Conservation (phyloP, 495 filamentous ascomycete species). For the Cryomyces antarcticus region DNA sequence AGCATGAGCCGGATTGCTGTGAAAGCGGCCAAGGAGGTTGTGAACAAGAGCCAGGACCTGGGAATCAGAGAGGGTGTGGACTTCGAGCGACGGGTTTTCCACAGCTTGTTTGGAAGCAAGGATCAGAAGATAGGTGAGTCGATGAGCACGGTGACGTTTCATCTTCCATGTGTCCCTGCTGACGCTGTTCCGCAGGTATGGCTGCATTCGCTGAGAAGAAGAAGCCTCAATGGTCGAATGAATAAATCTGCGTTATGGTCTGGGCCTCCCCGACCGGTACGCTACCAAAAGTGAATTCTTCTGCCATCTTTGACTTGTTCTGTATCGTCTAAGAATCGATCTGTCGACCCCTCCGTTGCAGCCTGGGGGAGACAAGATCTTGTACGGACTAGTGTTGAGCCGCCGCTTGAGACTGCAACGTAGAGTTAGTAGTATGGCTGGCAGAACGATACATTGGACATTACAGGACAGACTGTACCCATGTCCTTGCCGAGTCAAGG, state of each 20-base stretch:
- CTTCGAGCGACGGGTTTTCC: slow-evolving; percentile 83
- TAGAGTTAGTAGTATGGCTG: too few relatives aligned
- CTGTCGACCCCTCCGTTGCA: too few relatives aligned
- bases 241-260: slow-evolving; percentile 25
- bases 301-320: too few relatives aligned
- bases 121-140: slow-evolving; percentile 83
- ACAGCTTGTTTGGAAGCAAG: slow-evolving; percentile 73
- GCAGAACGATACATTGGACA: too few relatives aligned
- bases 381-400: too few relatives aligned
- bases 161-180: background rate
- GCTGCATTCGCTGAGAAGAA: slow-evolving; percentile 85
- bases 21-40: slow-evolving; percentile 88
- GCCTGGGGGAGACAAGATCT: too few relatives aligned
- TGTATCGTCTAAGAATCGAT: too few relatives aligned
- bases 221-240: slow-evolving; percentile 76
- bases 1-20: slow-evolving; percentile 59
- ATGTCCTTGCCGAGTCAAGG: too few relatives aligned
- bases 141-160: background rate
- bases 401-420: too few relatives aligned
- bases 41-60: slow-evolving; percentile 90
- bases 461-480: too few relatives aligned
- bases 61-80: slow-evolving; percentile 75
- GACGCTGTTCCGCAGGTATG: slow-evolving; percentile 38
- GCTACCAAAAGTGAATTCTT: too few relatives aligned
- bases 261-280: too few relatives aligned